Percentiles rank a stretch among this genome's conserved stretches.
phyloP scores from a whole-genome alignment of 106 monocot genomes.

The Dendrobium catenatum region DNA sequence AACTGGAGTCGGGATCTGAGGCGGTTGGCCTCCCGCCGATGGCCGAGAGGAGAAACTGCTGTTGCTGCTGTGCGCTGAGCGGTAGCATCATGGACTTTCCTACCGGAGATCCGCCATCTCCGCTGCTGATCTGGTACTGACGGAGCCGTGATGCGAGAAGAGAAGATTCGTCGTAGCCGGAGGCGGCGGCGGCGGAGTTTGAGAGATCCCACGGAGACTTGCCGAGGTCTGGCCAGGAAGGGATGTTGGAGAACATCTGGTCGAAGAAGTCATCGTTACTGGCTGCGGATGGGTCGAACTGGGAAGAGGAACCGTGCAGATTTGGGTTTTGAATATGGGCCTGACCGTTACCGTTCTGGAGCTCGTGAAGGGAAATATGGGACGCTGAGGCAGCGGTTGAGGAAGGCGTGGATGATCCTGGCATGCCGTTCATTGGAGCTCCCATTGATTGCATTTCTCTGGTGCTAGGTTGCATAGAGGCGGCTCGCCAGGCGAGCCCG shows the following conservation, averaged over 20 bases:
- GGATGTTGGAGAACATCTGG: slow-evolving; percentile 71
- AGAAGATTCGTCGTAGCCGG: slow-evolving; percentile 57
- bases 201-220: slow-evolving; percentile 47
- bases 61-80: slow-evolving; percentile 33
- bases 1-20: slow-evolving; percentile 13
- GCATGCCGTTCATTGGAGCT: slow-evolving; percentile 5
- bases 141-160: slow-evolving; percentile 68
- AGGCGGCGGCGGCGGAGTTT: slow-evolving; percentile 1
- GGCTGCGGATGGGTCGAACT: slow-evolving; percentile 11
- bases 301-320: slow-evolving; percentile 3
- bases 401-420: background rate
- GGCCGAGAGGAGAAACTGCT: slow-evolving; percentile 37
- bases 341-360: slow-evolving; percentile 17
- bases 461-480: background rate
- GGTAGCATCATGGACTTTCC: slow-evolving; percentile 29
- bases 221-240: slow-evolving; percentile 45
- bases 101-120: slow-evolving; percentile 9
- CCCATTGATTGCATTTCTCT: slow-evolving; percentile 1
- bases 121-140: slow-evolving; percentile 76
- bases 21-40: slow-evolving; percentile 11
- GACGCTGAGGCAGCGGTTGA: background rate
- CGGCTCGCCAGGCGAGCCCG: background rate
- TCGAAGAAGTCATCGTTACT: slow-evolving; percentile 66
- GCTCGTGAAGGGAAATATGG: slow-evolving; percentile 26
- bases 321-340: slow-evolving; percentile 4